These are phyloP conservation scores for Exophiala lecanii-corni DNA, from an alignment of 2,329 filamentous ascomycete species.

Conservation along the genomic window DNA sequence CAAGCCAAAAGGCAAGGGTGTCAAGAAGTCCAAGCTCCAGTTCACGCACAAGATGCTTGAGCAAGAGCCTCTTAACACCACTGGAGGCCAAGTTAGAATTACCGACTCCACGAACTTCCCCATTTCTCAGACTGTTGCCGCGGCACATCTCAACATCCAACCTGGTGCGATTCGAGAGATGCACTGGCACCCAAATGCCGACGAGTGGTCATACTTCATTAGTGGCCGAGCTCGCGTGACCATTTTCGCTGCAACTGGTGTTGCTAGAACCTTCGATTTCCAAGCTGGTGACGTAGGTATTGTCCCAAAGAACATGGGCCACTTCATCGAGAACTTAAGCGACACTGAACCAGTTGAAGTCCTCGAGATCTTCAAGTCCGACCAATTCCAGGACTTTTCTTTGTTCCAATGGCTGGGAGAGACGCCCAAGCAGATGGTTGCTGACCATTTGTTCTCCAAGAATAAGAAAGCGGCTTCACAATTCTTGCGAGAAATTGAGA, in stretches of 20 bases:
- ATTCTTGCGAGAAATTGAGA: conserved; percentile 59
- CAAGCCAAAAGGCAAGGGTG: conserved; percentile 53
- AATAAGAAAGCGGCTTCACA: conserved; percentile 57
- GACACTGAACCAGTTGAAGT: conserved; percentile 72
- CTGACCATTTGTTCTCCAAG: conserved; percentile 61
- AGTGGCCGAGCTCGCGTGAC: conserved; percentile 67
- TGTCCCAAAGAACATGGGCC: conserved; percentile 71
- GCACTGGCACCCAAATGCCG: conserved; percentile 76
- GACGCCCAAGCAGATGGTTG: conserved; percentile 62
- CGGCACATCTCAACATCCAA: conserved; percentile 66
- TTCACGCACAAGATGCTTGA: conserved; percentile 70
- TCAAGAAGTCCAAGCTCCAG: conserved; percentile 62
- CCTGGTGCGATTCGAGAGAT: conserved; percentile 72
- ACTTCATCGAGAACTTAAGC: conserved; percentile 74
- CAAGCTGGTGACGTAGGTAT: conserved; percentile 70
- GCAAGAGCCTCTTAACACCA: conserved; percentile 61
- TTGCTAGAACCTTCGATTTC: conserved; percentile 72
- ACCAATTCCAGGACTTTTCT: conserved; percentile 68
- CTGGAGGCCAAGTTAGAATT: conserved; percentile 68
- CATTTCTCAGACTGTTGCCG: conserved; percentile 67
- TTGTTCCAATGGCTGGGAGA: conserved; percentile 73
- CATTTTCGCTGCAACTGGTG: conserved; percentile 65
- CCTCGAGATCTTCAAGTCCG: conserved; percentile 68
- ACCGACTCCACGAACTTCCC: conserved; percentile 72
- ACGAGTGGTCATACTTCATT: conserved; percentile 80